Percentiles rank a stretch among this genome's conserved stretches.
phyloP scores from a whole-genome alignment of 2,329 filamentous ascomycete genomes.

The Cercospora janseana region DNA sequence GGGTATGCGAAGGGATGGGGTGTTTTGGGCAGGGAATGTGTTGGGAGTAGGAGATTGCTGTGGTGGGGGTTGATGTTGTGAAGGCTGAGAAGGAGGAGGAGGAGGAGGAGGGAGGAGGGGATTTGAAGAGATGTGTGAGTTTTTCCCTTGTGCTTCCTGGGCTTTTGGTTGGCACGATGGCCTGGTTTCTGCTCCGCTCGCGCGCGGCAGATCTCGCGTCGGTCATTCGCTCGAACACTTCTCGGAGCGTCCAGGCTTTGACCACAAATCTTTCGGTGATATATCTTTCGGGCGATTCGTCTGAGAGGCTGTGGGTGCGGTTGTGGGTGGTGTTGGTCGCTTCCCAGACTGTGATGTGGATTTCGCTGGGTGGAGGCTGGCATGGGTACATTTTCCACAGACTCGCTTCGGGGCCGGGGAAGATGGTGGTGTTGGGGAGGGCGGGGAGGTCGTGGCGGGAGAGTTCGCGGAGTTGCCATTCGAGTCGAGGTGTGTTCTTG shows the following conservation, averaged over 20 bases:
- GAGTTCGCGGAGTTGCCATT: slow-evolving; percentile 15
- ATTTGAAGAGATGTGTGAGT: neutral
- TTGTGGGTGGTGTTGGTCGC: neutral
- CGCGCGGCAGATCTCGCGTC: slow-evolving; percentile 5
- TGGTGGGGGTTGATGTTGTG: neutral
- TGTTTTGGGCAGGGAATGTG: too few relatives aligned
- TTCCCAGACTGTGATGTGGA: slow-evolving; percentile 11
- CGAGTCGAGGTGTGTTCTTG: neutral
- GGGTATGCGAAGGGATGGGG: too few relatives aligned
- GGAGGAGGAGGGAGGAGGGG: neutral
- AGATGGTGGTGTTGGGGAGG: neutral
- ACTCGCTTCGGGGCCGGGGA: neutral
- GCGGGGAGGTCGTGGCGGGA: slow-evolving; percentile 3
- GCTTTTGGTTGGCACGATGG: neutral
- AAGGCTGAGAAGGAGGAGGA: neutral
- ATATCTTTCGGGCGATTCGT: neutral
- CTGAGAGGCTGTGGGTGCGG: neutral
- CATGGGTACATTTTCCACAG: slow-evolving; percentile 16
- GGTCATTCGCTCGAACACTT: slow-evolving; percentile 14
- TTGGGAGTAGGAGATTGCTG: too few relatives aligned
- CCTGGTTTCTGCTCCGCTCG: neutral
- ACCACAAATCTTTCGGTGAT: slow-evolving; percentile 6
- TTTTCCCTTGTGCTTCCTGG: neutral
- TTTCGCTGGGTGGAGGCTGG: slow-evolving; percentile 10
- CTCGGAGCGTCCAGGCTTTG: slow-evolving; percentile 7